phyloP scores from a whole-genome alignment of 2,329 filamentous ascomycete species.

The Fusarium albidum region DNA sequence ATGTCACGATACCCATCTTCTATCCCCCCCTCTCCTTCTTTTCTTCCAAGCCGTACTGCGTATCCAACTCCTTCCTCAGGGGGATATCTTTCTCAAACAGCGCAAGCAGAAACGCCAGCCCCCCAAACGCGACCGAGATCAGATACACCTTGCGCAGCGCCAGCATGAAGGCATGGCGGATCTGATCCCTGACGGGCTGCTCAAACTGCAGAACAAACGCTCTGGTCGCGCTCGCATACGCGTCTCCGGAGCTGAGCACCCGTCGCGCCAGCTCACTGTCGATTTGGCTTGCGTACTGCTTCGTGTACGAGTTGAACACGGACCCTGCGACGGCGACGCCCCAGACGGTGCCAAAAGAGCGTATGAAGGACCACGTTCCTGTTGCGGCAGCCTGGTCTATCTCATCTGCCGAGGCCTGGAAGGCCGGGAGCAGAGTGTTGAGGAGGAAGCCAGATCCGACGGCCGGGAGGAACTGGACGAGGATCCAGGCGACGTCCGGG shows the following conservation, averaged over 20 bases:
- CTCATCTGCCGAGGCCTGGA: conserved; percentile 48
- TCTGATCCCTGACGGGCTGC: conserved; percentile 23
- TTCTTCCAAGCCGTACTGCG: conserved; percentile 40
- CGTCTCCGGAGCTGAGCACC: conserved; percentile 36
- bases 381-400: conserved; percentile 47
- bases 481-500: conserved; percentile 47
- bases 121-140: conserved; percentile 32
- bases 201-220: conserved; percentile 36
- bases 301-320: conserved; percentile 48
- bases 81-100: conserved; percentile 39
- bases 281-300: conserved; percentile 33
- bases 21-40: neutral
- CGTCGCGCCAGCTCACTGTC: conserved; percentile 23
- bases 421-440: conserved; percentile 52
- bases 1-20: neutral
- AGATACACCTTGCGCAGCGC: conserved; percentile 37
- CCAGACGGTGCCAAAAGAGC: conserved; percentile 54
- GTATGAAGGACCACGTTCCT: conserved; percentile 52
- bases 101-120: conserved; percentile 32
- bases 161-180: conserved; percentile 38
- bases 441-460: conserved; percentile 54
- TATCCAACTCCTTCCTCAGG: conserved; percentile 40
- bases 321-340: conserved; percentile 54
- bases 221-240: conserved; percentile 40
- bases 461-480: conserved; percentile 50